Conservation (phyloP, 306 rosid genomes). For the Malus sylvestris region DNA sequence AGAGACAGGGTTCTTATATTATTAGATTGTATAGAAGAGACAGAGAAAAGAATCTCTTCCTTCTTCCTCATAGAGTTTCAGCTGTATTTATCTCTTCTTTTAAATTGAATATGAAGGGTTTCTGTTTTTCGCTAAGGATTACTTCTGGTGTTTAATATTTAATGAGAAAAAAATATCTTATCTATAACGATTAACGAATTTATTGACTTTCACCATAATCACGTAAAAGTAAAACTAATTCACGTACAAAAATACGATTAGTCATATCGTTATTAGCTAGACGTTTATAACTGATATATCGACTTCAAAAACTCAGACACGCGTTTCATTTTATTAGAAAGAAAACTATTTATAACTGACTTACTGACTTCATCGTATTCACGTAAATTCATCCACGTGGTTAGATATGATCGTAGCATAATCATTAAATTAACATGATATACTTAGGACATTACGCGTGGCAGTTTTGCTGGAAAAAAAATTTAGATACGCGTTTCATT, state of each 20-base stretch:
- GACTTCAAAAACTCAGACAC: neutral
- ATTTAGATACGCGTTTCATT: too few relatives aligned
- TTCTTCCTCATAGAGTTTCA: neutral
- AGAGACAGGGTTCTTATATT: neutral
- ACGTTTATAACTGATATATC: neutral
- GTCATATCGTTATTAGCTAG: neutral
- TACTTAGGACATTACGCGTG: too few relatives aligned
- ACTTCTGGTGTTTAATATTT: neutral
- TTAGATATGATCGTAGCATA: too few relatives aligned
- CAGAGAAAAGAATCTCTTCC: slow-evolving; percentile 7
- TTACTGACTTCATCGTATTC: neutral
- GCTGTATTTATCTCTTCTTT: neutral
- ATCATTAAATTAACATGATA: too few relatives aligned
- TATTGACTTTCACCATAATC: neutral
- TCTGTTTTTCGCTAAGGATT: neutral
- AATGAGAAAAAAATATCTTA: neutral
- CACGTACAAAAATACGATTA: neutral
- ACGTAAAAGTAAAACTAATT: neutral
- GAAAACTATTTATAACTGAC: neutral
- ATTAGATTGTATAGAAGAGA: slow-evolving; percentile 12
- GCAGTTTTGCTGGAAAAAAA: too few relatives aligned
- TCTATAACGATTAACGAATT: neutral
- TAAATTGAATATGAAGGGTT: neutral
- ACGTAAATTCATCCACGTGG: neutral
- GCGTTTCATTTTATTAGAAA: neutral